These are phyloP conservation scores for Plenodomus tracheiphilus DNA, from an alignment of 2,329 filamentous ascomycete genomes.

Conservation along the genomic window DNA sequence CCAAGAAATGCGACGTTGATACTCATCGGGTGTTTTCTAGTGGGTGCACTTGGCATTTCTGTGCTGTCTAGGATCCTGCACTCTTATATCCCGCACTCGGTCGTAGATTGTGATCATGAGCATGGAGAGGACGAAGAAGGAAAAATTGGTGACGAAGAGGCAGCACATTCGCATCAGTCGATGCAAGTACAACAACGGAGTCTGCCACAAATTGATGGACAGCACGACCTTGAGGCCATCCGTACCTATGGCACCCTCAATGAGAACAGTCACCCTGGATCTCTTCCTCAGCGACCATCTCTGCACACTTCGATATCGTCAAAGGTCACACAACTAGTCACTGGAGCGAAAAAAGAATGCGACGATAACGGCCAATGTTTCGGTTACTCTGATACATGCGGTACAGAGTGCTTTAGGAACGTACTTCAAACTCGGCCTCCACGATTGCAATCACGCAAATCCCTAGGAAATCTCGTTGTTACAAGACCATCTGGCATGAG, in stretches of 20 bases:
- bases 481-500: slow-evolving; percentile 21
- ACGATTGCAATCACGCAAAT: slow-evolving; percentile 25
- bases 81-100: slow-evolving; percentile 73
- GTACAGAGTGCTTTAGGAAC: slow-evolving; percentile 62
- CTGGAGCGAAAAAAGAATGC: slow-evolving; percentile 51
- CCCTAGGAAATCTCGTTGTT: slow-evolving; percentile 17
- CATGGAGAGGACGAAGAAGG: slow-evolving; percentile 61
- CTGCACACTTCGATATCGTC: slow-evolving; percentile 47
- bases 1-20: slow-evolving; percentile 69
- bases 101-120: slow-evolving; percentile 78
- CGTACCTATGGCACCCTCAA: slow-evolving; percentile 23
- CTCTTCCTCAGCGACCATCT: slow-evolving; percentile 40
- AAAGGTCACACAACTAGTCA: slow-evolving; percentile 55
- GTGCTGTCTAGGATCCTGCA: slow-evolving; percentile 73
- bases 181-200: slow-evolving; percentile 26
- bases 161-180: slow-evolving; percentile 16
- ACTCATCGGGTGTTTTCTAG: slow-evolving; percentile 70
- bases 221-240: slow-evolving; percentile 13
- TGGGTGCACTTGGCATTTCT: slow-evolving; percentile 76
- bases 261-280: slow-evolving; percentile 9
- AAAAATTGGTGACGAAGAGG: slow-evolving; percentile 29
- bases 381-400: slow-evolving; percentile 64
- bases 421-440: slow-evolving; percentile 44
- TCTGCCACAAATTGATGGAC: slow-evolving; percentile 13
- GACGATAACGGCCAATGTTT: slow-evolving; percentile 63